Evolutionary conservation across 805 yeast genomes (phyloP), one percentile per base, ranked within the genome.

Genomic region (Cyberlindnera saturnus): DNA sequence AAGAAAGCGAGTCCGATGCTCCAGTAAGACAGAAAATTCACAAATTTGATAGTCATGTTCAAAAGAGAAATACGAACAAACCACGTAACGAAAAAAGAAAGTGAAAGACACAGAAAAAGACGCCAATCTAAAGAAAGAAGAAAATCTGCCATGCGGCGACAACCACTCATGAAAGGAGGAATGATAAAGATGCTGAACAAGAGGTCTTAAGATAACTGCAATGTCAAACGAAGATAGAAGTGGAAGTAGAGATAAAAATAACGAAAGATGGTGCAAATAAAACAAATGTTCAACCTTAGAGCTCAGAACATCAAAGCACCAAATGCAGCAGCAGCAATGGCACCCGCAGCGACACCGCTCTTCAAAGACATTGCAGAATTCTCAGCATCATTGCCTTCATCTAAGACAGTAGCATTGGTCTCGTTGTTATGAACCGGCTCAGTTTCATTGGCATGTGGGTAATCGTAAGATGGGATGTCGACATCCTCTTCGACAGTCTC

Each of bases 241-340:
- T 31, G 30, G 41, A 17, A 16, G n/a, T n/a, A 23, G 13, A 10
- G 36, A 26, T 18, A 11, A 17, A 33, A 29, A 7, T 16, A 6
- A 26, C 6, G 32, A 30, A 18, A 16, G 18, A 29, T 16, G 20
- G 19, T 11, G n/a, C 8, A 14, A 38, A 19, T 9, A 31, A 3
- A 38, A 32, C 16, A 19, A 28, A 4, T 11, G 14, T 6, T 18
- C 11, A n/a, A 11, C 9, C 20, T 47, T 40, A 47, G 36, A 47
- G n/a, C 20, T 47, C 39, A 47, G 36, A 47, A 17, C 44, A 47
- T 42, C 46, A 45, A 42, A 20, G 46, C 44, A n/a, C 42, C 47
- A 23, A 34, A 39, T n/a, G 42, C 42, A 16, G 37, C 44, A 19
- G 38, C 34, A 19, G 33, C 38, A 8, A 38, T 32, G 3, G 43